Base-by-base conservation (phyloP, 495 filamentous ascomycete genomes). In the Corynascus novoguineensis region DNA sequence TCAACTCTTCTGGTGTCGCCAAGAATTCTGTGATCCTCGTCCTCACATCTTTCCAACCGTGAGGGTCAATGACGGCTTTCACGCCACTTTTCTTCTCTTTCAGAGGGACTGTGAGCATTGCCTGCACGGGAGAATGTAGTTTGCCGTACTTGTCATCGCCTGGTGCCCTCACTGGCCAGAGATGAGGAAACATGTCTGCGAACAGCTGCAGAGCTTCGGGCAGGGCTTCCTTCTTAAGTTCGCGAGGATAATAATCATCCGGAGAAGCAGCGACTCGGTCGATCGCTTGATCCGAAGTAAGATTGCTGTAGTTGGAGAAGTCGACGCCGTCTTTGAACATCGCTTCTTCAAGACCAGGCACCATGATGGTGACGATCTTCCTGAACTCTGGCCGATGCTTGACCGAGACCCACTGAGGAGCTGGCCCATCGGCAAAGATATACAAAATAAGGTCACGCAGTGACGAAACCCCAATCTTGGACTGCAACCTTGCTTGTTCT, bases 311-410 rank as follows among this genome's bases (percentile, higher is more conserved):
- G 1, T 62, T 64, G 15, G 74, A 63, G 40, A 86, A 72, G 32
- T 82, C 71, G 5, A 89, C 78, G 12, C 73, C 78, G 22, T 81
- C 80, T 73, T 90, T 83, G 71, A 97, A 95, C 89, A 96, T 92
- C 29, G 83, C 87, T 61, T 86, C 81, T 68, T 96, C 91, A 14
- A 97, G 70, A 11, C 92, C 93, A 0, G 93, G 95, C 7, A 95
- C 87, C 87, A 97, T 92, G 56, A 97, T 72, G n/a, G 91, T 82
- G 15, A 96, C 93, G 21, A 90, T 85, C 69, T 92, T 95, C 34
- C 83, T 77, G 50, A 97, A 85, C 61, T 85, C 76, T 0, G 79
- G 78, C 50, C 89, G 86, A 65, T 96, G 81, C 61, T 82, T 80
- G 45, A 95, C 78, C 21, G 88, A 82, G 17, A 96, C 82, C 87